Evolutionary conservation across 345 rosid species (phyloP), one percentile per base, ranked within the genome.

Genomic region (Nephelium lappaceum): DNA sequence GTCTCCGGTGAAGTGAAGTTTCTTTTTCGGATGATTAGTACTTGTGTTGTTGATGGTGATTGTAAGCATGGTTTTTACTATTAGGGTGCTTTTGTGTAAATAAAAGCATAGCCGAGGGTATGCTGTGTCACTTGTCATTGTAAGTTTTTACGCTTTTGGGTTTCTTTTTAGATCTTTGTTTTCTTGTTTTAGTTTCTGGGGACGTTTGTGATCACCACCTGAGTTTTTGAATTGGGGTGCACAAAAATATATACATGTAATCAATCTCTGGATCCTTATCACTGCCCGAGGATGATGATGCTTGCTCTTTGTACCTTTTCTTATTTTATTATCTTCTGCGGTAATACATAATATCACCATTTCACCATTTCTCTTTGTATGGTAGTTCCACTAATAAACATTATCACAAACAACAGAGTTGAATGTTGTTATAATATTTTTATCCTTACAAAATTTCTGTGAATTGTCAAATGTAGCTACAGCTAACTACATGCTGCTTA

Each of bases 1-100:
- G 90, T 78, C 89, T 93, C 84, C 88, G 81, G 69, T 91, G 88
- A 91, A 63, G 55, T 45, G 51, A 45, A 45, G 51, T 45, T 43
- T 38, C 42, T 47, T 55, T 69, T 83, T 65, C 49, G 11, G 0
- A 15, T 66, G 0, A 16, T 57, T 0, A 1, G 57, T 18, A 10
- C 6, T n/a, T 27, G 45, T 12, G 27, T 38, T 38, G 49, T 55
- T 15, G 16, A n/a, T 24, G 49, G 57, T 63, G 41, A 27, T 3
- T 60, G 5, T 0, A 23, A 5, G 57, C 18, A 14, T 6, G 66
- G 77, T 77, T 69, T 43, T 8, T 75, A 65, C 15, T 42, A 76
- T 41, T 15, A 38, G 41, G 61, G 55, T 47, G n/a, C 3, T 47
- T 41, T 72, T 14, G 63, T 76, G 68, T 65, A 81, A 80, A 82